Evolutionary conservation across 2,329 filamentous ascomycete genomes (phyloP), one percentile per base, ranked within the genome.

Genomic region (Waltergamsia citrina): DNA sequence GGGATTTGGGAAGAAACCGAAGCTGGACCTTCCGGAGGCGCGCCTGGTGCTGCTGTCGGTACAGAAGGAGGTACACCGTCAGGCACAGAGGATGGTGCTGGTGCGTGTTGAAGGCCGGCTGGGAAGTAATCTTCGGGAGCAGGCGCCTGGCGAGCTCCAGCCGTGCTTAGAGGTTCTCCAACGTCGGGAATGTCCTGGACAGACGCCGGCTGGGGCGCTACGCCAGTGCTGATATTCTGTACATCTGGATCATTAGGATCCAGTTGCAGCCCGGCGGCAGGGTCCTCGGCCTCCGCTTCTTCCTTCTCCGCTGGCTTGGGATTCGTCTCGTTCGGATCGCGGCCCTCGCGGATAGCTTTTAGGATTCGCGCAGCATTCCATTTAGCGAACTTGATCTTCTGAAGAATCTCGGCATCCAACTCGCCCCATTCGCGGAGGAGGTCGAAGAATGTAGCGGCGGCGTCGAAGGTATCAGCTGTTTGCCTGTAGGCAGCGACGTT

Each of bases 381-480:
- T 58, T 96, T 98, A 27, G 90, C 87, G 53, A 85, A 98, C 56
- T 93, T 95, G 59, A 90, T 86, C 66, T 94, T 96, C 35, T 86
- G 75, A 25, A 78, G 69, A 15, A 80, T 76, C 50, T 96, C 87
- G 1, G 73, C 60, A 22, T 94, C 85, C 9, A 80, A 63, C 0
- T 74, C 60, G 6, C 78, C 81, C 87, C 90, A 98, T 48, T 94
- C 82, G 42, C 80, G 80, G 36, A 85, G 72, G 5, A 96, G 68
- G 45, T 95, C 86, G 49, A 96, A 78, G 56, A 98, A 96, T 0
- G 87, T 94, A 0, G 85, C 81, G 0, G 92, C 85, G 2, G 93
- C 92, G 51, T 88, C 82, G 45, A 96, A 94, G 0, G 88, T 96
- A 52, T 93, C 86, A 38, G 85, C 87, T 0, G 92, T 98, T 70